Evolutionary conservation across 1,139 yeast species (phyloP).

Genomic region (Magnusiomyces sp.): DNA sequence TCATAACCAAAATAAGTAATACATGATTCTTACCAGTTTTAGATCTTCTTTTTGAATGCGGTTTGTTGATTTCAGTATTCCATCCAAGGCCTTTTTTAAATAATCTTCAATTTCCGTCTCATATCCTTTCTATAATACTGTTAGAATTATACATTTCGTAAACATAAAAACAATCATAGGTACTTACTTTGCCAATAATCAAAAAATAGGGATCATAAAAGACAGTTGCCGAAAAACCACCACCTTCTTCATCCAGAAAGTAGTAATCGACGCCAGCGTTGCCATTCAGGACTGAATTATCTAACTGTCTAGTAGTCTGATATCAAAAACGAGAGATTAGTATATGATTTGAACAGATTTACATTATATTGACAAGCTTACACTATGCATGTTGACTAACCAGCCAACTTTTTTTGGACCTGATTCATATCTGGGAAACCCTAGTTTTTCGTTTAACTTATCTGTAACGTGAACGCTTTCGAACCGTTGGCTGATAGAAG

Average conservation of each 20-base stretch:
- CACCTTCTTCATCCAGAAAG: slow-evolving; percentile 96
- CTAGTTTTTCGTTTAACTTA: slow-evolving; percentile 62
- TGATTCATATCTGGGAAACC: slow-evolving; percentile 67
- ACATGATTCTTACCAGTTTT: slow-evolving; percentile 29
- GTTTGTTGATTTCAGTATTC: slow-evolving; percentile 47
- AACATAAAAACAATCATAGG: neutral
- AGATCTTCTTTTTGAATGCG: slow-evolving; percentile 70
- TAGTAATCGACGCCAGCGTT: slow-evolving; percentile 89
- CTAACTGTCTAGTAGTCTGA: slow-evolving; percentile 47
- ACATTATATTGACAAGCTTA: slow-evolving; percentile 15
- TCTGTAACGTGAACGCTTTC: slow-evolving; percentile 23
- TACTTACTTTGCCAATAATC: slow-evolving; percentile 47
- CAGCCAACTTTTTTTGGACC: slow-evolving; percentile 76
- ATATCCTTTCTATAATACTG: slow-evolving; percentile 32
- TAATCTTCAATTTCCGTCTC: slow-evolving; percentile 86
- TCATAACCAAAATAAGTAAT: neutral
- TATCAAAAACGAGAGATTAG: neutral
- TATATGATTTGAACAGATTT: neutral
- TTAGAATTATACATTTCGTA: neutral
- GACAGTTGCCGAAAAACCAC: slow-evolving; percentile 79
- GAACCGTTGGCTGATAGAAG: slow-evolving; percentile 19
- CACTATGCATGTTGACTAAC: slow-evolving; percentile 66
- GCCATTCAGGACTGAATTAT: slow-evolving; percentile 31
- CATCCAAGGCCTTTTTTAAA: slow-evolving; percentile 59
- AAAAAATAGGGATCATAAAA: slow-evolving; percentile 85